Percentiles rank a stretch among this genome's conserved stretches.
Evolutionary conservation across 768 basidiomycete species (phyloP).

Genomic region (Daedaleopsis sinensis): DNA sequence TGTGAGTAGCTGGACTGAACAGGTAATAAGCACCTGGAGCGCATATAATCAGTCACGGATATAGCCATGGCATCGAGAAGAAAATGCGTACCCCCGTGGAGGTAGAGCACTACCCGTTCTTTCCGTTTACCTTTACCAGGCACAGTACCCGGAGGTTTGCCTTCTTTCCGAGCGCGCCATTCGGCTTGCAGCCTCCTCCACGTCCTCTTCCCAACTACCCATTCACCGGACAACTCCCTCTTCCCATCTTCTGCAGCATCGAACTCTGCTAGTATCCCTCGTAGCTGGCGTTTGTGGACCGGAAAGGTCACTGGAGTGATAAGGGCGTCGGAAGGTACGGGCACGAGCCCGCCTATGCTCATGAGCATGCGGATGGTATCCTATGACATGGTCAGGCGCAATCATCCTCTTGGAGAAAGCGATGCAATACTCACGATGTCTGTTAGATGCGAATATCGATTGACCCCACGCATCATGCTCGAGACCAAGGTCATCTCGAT

Average conservation of each 20-base stretch:
- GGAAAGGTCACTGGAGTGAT: constrained; percentile 93
- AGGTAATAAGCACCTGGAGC: constrained; percentile 85
- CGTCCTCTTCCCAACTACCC: constrained; percentile 92
- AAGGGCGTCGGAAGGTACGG: constrained; percentile 89
- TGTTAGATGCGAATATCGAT: constrained; percentile 78
- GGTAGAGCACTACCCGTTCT: constrained; percentile 87
- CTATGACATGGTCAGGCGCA: constrained; percentile 28
- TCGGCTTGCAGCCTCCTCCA: constrained; percentile 88
- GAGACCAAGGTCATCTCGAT: constrained; percentile 90
- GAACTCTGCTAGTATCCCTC: constrained; percentile 76
- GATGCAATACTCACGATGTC: constrained; percentile 63
- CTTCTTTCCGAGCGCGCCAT: constrained; percentile 52
- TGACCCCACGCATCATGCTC: constrained; percentile 84
- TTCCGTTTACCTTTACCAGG: constrained; percentile 44
- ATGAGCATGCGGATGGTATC: constrained; percentile 62
- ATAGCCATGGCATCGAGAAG: too few relatives aligned
- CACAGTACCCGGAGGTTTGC: background rate
- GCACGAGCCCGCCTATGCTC: constrained; percentile 78
- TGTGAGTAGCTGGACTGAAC: constrained; percentile 88
- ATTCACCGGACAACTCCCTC: constrained; percentile 90
- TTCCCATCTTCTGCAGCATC: constrained; percentile 77
- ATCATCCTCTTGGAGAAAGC: background rate
- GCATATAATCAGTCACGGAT: background rate
- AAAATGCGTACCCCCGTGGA: constrained; percentile 75
- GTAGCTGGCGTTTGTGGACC: constrained; percentile 70